phyloP scores from a whole-genome alignment of 495 filamentous ascomycete species.

The Hypoxylon fuscum region DNA sequence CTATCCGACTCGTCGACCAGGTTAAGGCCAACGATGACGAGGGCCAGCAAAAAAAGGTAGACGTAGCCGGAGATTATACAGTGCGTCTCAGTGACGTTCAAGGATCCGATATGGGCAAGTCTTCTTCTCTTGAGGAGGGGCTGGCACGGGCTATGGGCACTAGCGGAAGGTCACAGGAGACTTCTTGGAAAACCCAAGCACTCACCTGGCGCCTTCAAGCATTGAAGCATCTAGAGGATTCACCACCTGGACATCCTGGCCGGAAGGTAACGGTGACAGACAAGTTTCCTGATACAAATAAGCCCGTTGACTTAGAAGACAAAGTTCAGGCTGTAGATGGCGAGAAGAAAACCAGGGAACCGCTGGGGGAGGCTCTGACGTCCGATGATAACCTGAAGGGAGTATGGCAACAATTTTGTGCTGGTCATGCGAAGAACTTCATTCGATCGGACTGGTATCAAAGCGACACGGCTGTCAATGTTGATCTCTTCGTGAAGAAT shows the following conservation, averaged over 20 bases:
- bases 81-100: constrained; percentile 42
- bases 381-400: no score
- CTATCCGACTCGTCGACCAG: constrained; percentile 64
- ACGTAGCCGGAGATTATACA: constrained; percentile 51
- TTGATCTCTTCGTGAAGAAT: constrained; percentile 53
- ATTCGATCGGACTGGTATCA: constrained; percentile 52
- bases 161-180: constrained; percentile 7
- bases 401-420: constrained; percentile 29
- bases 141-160: constrained; percentile 20
- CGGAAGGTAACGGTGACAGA: constrained; percentile 66
- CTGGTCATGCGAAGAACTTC: constrained; percentile 14
- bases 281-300: constrained; percentile 68
- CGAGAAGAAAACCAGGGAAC: no score
- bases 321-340: no score
- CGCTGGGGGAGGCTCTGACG: constrained; percentile 31
- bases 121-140: constrained; percentile 19
- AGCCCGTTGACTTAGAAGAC: no score
- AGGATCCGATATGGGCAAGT: constrained; percentile 41
- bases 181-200: constrained; percentile 38
- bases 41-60: constrained; percentile 50
- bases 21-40: constrained; percentile 52
- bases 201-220: constrained; percentile 52
- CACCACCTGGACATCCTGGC: constrained; percentile 68
- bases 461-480: constrained; percentile 44
- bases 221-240: constrained; percentile 65